These are phyloP conservation scores for Cyclotella kingstonii DNA, from an alignment of 108 stramenopile species.

Conservation along the genomic window DNA sequence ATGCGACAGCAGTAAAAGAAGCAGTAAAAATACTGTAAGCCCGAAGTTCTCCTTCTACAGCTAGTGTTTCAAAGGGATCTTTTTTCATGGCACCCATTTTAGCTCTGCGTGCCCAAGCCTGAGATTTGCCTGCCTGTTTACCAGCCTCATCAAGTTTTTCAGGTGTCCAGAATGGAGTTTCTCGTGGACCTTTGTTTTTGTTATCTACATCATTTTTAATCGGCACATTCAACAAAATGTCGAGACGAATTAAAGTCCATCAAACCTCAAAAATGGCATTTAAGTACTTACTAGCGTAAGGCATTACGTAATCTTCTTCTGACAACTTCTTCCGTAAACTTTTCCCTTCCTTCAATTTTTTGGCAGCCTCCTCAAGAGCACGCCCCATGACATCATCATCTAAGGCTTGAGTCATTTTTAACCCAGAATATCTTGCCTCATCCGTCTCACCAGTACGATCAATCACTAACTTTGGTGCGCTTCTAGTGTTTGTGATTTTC, in stretches of 20 bases:
- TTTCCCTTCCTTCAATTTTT: conserved; percentile 58
- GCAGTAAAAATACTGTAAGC: conserved; percentile 52
- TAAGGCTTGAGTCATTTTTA: conserved; percentile 69
- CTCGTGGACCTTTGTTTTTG: conserved; percentile 66
- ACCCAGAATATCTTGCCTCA: conserved; percentile 65
- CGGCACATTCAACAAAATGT: neutral
- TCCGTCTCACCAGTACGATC: conserved; percentile 74
- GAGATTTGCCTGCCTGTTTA: conserved; percentile 55
- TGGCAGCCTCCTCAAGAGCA: conserved; percentile 54
- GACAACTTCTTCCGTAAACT: conserved; percentile 49
- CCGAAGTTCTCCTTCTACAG: conserved; percentile 46
- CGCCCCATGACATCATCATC: conserved; percentile 73
- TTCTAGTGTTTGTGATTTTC: conserved; percentile 34
- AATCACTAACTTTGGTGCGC: conserved; percentile 66
- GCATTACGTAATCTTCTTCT: conserved; percentile 68
- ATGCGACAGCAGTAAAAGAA: conserved; percentile 55
- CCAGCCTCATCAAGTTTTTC: conserved; percentile 75
- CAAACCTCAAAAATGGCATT: neutral
- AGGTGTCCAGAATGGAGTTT: conserved; percentile 76
- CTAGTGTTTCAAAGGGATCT: conserved; percentile 63
- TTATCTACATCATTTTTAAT: conserved; percentile 39
- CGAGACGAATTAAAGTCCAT: neutral
- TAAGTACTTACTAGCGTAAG: conserved; percentile 54
- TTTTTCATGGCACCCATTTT: conserved; percentile 61
- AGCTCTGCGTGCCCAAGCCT: conserved; percentile 72